These are phyloP conservation scores for Bathelium albidoporum DNA, from an alignment of 495 filamentous ascomycete genomes.

Conservation along the genomic window DNA sequence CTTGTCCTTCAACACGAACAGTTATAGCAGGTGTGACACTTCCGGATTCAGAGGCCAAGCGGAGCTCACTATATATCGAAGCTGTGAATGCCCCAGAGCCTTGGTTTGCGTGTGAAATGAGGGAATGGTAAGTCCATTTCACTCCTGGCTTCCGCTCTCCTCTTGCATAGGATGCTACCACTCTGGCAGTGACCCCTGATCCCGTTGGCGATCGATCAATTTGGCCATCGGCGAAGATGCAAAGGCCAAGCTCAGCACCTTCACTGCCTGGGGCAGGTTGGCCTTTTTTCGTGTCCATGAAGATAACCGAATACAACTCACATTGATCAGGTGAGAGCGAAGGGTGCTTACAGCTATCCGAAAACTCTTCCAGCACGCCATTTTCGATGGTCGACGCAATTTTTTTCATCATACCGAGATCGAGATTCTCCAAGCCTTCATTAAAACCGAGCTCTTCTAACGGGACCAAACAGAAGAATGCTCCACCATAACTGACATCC, in stretches of 20 bases:
- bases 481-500: constrained; percentile 12
- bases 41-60: neutral
- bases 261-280: neutral
- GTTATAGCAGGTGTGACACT: constrained; percentile 2
- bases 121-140: constrained; percentile 13
- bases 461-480: constrained; percentile 9
- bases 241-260: constrained; percentile 12
- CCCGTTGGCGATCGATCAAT: constrained; percentile 19
- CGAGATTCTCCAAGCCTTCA: neutral
- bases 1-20: constrained; percentile 11
- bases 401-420: constrained; percentile 8
- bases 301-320: neutral
- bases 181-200: constrained; percentile 12
- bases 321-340: constrained; percentile 1
- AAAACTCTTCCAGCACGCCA: neutral
- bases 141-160: constrained; percentile 6
- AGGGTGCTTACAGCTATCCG: neutral
- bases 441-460: constrained; percentile 8
- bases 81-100: constrained; percentile 12
- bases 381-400: neutral
- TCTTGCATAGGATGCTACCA: constrained; percentile 10
- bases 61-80: constrained; percentile 2
- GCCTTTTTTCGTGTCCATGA: constrained; percentile 3
- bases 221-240: constrained; percentile 16
- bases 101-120: constrained; percentile 7